Evolutionary conservation across 1,284 basidiomycete species (phyloP), one percentile per base, ranked within the genome.

Genomic region (Cutaneotrichosporon spelunceum): DNA sequence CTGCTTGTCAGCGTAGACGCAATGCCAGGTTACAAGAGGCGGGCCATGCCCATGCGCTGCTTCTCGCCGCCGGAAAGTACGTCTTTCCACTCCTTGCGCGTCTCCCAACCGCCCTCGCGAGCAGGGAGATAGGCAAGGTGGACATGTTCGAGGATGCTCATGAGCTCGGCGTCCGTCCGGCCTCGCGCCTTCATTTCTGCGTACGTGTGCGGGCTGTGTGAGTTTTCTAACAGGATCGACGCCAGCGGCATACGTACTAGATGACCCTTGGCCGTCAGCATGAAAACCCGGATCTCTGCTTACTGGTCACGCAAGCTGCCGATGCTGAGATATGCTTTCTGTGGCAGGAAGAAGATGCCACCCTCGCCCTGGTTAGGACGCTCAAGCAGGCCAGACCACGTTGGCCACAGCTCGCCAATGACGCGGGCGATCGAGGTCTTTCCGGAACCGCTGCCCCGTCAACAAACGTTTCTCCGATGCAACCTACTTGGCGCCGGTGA

Each of bases 51-150:
- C 90, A 95, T 93, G 70, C 91, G 78, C 78, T 98, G 94, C 79
- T 96, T 97, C 83, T 97, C 94, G 1, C 94, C 94, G 0, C 94
- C 94, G 70, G 75, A 77, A 72, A 93, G 79, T 45, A 95, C 90
- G 77, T 95, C 92, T 69, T 93, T 87, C 94, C 95, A 98, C 78
- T 97, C 94, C 80, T 97, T 97, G 70, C 89, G 81, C 19, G 91
- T 89, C 64, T 83, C 84, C 86, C 91, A 91, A 0, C 93, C 93
- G 0, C 94, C 94, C 77, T 97, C 94, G 36, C 94, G 82, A 26
- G 84, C 84, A 0, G 93, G 90, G 34, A 97, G 77, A 78, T 97
- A 97, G 13, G 84, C 89, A 59, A 98, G 78, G 79, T 92, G 91
- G 10, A 89, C 92, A 62, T 86, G 84, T 69, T 87, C 83, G 61